Base-by-base conservation (phyloP, 805 yeast species). In the Crinitomyces ghanaensis region DNA sequence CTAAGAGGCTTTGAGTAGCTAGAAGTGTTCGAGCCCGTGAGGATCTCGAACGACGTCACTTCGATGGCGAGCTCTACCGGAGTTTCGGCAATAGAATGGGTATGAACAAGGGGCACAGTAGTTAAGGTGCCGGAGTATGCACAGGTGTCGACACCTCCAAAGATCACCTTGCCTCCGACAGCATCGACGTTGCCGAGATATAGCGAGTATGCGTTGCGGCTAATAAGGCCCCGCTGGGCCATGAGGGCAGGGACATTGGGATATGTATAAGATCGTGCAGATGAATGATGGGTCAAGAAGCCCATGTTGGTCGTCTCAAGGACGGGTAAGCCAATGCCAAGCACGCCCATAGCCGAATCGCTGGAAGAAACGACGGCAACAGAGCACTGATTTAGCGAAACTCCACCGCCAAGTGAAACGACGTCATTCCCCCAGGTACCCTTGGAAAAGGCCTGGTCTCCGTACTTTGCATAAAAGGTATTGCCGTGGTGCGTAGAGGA, bases 331-430 rank as follows among this genome's bases (percentile, higher is more conserved):
- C 46, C 46, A 30, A 43, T 40, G 2, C 46, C 46, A 29, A 43
- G 34, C 13, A 43, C 46, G 17, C 46, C 46, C 38, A 40, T 27
- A 13, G 26, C 31, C 3, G 41, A 35, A 12, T 54, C 59, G 22
- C 52, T 48, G 0, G 85, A 76, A 2, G 86, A 88, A 2, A 86
- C 79, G 45, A 80, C 91, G n/a, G 80, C 57, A 31, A 75, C 60
- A 5, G 77, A 74, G 9, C 62, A 60, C 19, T 78, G 63, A 2
- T 57, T 40, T 8, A 81, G 59, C 2, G 62, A 54, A 9, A 65
- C 52, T n/a, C n/a, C n/a, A 11, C 19, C 71, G 32, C 74, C 73
- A 34, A 82, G 47, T 2, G 46, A 41, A 5, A 37, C 31, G 15
- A 33, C 35, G 21, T 37, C 35, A 2, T 37, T 39, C 7, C 40